Evolutionary conservation across 2,329 filamentous ascomycete species (phyloP).

Genomic region (Verticillium nubilum): DNA sequence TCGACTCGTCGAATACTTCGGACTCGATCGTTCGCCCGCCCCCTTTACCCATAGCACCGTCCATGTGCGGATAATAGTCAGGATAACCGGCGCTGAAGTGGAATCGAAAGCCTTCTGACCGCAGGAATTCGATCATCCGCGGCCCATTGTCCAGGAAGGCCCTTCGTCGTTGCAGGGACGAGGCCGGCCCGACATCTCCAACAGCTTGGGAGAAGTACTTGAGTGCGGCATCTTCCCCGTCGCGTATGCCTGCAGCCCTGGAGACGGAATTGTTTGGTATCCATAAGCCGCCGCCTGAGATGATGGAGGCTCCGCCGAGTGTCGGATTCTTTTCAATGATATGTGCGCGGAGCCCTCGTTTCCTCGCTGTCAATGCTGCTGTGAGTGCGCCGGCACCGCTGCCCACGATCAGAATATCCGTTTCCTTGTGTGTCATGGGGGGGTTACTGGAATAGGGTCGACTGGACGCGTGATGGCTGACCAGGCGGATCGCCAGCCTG

Average conservation of each 20-base stretch:
- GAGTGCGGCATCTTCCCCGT: conserved; percentile 19
- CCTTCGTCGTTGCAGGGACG: conserved; percentile 16
- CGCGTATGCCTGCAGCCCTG: conserved; percentile 12
- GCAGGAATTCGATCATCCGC: conserved; percentile 23
- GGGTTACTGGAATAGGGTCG: too few relatives aligned
- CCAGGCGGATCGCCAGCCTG: too few relatives aligned
- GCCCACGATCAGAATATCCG: conserved; percentile 23
- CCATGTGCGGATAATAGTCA: conserved; percentile 21
- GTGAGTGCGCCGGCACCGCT: conserved; percentile 23
- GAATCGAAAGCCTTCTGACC: conserved; percentile 20
- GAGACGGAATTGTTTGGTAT: conserved; percentile 23
- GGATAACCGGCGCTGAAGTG: conserved; percentile 17
- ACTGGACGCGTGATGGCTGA: too few relatives aligned
- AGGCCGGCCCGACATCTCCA: conserved; percentile 21
- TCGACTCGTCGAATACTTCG: conserved; percentile 17
- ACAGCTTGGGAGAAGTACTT: conserved; percentile 21
- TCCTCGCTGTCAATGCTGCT: conserved; percentile 20
- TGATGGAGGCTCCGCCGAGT: conserved; percentile 26
- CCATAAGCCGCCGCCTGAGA: conserved; percentile 28
- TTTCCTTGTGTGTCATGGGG: too few relatives aligned
- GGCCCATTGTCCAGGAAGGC: conserved; percentile 25
- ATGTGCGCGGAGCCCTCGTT: conserved; percentile 16
- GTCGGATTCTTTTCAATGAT: conserved; percentile 25
- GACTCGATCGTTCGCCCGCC: conserved; percentile 20
- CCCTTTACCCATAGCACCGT: conserved; percentile 9